These are phyloP conservation scores for Leccinum subfulvum DNA, from an alignment of 1,284 basidiomycete genomes.

Conservation along the genomic window DNA sequence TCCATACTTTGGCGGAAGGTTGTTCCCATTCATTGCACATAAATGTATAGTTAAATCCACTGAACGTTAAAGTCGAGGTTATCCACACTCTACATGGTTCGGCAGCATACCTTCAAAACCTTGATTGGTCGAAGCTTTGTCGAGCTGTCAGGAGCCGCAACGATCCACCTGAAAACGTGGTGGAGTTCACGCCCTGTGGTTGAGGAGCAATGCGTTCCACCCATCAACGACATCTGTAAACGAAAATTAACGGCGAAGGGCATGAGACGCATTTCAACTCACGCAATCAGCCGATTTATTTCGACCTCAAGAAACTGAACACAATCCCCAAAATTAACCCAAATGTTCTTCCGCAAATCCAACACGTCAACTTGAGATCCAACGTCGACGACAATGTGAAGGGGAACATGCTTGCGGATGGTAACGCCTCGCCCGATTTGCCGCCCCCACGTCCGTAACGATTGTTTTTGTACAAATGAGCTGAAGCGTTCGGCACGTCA, in stretches of 20 bases:
- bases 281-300: too few relatives aligned
- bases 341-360: too few relatives aligned
- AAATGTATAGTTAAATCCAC: background rate
- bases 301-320: too few relatives aligned
- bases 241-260: background rate
- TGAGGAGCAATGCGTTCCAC: conserved; percentile 76
- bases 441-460: too few relatives aligned
- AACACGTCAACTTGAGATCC: too few relatives aligned
- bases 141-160: conserved; percentile 77
- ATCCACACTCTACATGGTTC: background rate
- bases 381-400: too few relatives aligned
- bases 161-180: conserved; percentile 81
- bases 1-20: background rate
- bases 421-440: too few relatives aligned
- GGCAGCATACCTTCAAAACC: conserved; percentile 52
- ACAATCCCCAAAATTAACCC: too few relatives aligned
- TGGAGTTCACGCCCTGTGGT: conserved; percentile 68
- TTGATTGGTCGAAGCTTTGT: conserved; percentile 73
- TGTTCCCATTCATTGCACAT: background rate
- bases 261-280: conserved; percentile 5
- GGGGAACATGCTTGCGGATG: too few relatives aligned
- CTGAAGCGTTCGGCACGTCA: too few relatives aligned
- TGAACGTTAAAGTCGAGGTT: too few relatives aligned
- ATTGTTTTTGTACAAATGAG: too few relatives aligned
- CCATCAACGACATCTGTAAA: conserved; percentile 51